Conservation (phyloP, 345 rosid species). For the Aquilaria sinensis region DNA sequence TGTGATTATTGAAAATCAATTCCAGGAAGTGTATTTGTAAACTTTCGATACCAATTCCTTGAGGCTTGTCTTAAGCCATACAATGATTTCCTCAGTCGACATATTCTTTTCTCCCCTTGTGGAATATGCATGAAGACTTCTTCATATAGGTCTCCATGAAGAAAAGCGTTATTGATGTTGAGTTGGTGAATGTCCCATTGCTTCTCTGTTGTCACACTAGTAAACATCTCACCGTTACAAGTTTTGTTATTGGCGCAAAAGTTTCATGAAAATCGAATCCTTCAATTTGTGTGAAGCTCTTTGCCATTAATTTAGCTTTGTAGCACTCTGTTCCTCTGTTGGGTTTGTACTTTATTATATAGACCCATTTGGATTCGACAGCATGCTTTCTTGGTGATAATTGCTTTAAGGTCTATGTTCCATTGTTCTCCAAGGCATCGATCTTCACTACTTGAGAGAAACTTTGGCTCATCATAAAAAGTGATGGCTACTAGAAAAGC, state of each 20-base stretch:
- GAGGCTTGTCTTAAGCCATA: neutral
- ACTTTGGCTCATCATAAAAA: neutral
- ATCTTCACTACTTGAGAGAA: neutral
- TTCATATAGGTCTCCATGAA: neutral
- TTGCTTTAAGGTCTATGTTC: neutral
- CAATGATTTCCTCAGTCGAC: neutral
- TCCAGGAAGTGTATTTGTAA: neutral
- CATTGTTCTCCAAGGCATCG: neutral
- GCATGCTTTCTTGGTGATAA: neutral
- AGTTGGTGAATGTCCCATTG: neutral
- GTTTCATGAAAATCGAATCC: neutral
- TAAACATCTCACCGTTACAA: no score
- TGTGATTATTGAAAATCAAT: neutral
- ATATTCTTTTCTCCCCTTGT: neutral
- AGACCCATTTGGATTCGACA: neutral
- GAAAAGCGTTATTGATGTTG: neutral
- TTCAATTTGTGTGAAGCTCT: neutral
- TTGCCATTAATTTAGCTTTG: neutral
- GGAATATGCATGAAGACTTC: neutral
- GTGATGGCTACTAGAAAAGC: no score
- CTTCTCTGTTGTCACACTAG: neutral
- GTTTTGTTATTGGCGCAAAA: neutral
- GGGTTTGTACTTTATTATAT: neutral
- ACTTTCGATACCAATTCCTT: neutral
- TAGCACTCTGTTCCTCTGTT: neutral